Conservation (phyloP, 83 land plant genomes). For the Thuja plicata region DNA sequence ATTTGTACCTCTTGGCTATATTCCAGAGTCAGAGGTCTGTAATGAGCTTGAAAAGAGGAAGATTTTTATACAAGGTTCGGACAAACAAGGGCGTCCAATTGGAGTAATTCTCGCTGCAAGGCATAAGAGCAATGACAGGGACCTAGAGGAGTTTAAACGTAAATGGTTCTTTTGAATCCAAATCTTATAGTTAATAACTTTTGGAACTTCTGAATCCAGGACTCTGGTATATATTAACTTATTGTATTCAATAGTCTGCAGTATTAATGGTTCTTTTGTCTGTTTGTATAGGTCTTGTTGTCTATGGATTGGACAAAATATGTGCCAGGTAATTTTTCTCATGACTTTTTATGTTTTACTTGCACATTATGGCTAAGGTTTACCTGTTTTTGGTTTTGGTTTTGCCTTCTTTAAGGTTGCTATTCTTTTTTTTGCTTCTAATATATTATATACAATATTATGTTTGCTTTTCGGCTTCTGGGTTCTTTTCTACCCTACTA, state of each 20-base stretch:
- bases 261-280: neutral
- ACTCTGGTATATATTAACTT: neutral
- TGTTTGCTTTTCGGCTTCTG: neutral
- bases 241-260: neutral
- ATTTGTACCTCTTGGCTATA: slow-evolving; percentile 49
- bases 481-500: neutral
- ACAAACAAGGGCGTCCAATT: slow-evolving; percentile 47
- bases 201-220: neutral
- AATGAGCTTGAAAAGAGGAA: slow-evolving; percentile 54
- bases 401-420: neutral
- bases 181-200: slow-evolving; percentile 2
- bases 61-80: slow-evolving; percentile 52
- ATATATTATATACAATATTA: neutral
- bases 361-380: neutral
- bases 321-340: slow-evolving; percentile 38
- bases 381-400: neutral
- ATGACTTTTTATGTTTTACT: neutral
- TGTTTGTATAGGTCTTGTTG: slow-evolving; percentile 26
- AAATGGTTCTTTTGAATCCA: slow-evolving; percentile 2
- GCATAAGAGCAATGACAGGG: slow-evolving; percentile 30
- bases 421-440: neutral
- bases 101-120: slow-evolving; percentile 38
- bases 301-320: slow-evolving; percentile 58
- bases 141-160: slow-evolving; percentile 57
- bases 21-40: slow-evolving; percentile 38